Conservation (phyloP, 1,139 yeast genomes). For the Geotrichum histeridarum region DNA sequence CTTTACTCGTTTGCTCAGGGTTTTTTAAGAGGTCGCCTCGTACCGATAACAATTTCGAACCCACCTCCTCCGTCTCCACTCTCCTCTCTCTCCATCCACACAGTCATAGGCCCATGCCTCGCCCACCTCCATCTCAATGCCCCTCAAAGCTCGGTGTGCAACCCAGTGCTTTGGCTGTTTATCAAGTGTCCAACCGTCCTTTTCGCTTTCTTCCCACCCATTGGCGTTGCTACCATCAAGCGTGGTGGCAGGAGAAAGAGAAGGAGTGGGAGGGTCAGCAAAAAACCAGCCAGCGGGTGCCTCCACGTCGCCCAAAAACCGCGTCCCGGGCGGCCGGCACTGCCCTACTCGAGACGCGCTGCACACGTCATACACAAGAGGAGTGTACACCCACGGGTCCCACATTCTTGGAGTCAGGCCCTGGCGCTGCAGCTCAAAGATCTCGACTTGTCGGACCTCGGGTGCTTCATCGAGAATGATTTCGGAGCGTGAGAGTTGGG, state of each 20-base stretch:
- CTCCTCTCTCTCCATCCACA: slow-evolving; percentile 28
- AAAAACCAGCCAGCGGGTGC: slow-evolving; percentile 78
- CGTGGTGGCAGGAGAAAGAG: too few species aligned
- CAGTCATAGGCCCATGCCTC: slow-evolving; percentile 48
- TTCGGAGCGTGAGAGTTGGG: slow-evolving; percentile 44
- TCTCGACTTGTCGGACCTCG: slow-evolving; percentile 52
- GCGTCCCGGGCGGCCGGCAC: slow-evolving; percentile 62
- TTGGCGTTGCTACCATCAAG: too few species aligned
- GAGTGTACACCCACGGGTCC: slow-evolving; percentile 50
- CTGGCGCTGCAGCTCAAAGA: slow-evolving; percentile 68
- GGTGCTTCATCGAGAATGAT: slow-evolving; percentile 65
- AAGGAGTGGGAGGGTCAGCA: slow-evolving; percentile 8
- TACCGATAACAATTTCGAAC: slow-evolving; percentile 29
- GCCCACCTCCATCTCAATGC: slow-evolving; percentile 34
- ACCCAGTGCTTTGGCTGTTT: slow-evolving; percentile 51
- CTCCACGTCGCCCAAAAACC: slow-evolving; percentile 48
- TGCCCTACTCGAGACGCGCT: slow-evolving; percentile 53
- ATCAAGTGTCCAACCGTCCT: slow-evolving; percentile 57
- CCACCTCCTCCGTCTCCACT: slow-evolving; percentile 42
- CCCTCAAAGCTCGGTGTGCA: slow-evolving; percentile 41
- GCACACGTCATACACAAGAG: slow-evolving; percentile 48
- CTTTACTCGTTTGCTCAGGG: too few species aligned
- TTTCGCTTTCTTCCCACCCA: background rate
- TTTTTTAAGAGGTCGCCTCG: background rate
- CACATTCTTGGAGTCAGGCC: slow-evolving; percentile 59